phyloP scores from a whole-genome alignment of 768 basidiomycete species.

The Phylloporus scabripes region DNA sequence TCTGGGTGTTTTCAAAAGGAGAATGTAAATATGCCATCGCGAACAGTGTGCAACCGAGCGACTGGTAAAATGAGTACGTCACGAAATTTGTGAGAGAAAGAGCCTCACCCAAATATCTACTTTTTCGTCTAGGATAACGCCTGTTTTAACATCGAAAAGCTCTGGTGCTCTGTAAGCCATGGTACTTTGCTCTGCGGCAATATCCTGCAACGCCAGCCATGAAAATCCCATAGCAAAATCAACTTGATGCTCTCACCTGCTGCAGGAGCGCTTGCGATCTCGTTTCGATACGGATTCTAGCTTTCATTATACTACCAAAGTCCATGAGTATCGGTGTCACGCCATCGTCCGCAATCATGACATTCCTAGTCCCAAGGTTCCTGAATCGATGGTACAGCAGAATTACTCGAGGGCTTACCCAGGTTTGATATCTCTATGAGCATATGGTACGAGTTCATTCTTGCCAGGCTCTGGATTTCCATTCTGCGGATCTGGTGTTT shows the following conservation, averaged over 20 bases:
- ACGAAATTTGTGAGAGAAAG: not conserved
- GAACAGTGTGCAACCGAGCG: constrained; percentile 90
- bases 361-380: constrained; percentile 52
- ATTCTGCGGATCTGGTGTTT: constrained; percentile 37
- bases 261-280: constrained; percentile 85
- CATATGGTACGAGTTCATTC: constrained; percentile 75
- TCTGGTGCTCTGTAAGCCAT: constrained; percentile 99
- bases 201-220: constrained; percentile 50
- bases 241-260: constrained; percentile 52
- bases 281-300: constrained; percentile 74
- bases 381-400: constrained; percentile 4
- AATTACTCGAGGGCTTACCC: constrained; percentile 50
- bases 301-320: constrained; percentile 88
- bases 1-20: constrained; percentile 90
- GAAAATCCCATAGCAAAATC: constrained; percentile 1
- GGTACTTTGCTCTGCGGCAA: constrained; percentile 95
- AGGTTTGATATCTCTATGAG: constrained; percentile 95
- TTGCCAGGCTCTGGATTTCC: constrained; percentile 34
- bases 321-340: constrained; percentile 90
- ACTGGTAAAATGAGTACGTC: constrained; percentile 45
- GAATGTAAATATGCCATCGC: constrained; percentile 95
- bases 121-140: constrained; percentile 80
- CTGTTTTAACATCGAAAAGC: constrained; percentile 95
- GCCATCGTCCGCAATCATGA: constrained; percentile 95
- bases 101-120: constrained; percentile 89